Percentiles rank a stretch among this genome's conserved stretches.
Conservation (phyloP, 169 alveolate species). For the Plasmodium cynomolgi region DNA sequence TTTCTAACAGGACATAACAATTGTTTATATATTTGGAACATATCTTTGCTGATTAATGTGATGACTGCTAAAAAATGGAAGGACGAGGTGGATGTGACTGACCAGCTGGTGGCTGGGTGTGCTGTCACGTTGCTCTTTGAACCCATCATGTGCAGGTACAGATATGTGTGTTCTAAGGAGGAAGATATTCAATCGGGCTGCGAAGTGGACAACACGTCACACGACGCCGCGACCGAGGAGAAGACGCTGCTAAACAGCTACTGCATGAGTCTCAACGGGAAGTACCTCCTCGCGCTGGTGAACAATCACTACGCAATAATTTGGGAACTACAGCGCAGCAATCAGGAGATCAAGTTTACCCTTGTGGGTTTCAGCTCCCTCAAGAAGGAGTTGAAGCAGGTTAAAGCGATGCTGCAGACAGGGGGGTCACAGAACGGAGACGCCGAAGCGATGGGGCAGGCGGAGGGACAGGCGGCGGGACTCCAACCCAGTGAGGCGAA, state of each 20-base stretch:
- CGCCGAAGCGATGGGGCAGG: neutral
- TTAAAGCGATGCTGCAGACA: neutral
- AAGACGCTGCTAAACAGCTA: constrained; percentile 28
- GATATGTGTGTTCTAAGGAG: neutral
- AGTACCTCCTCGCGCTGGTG: constrained; percentile 40
- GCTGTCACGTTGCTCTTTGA: constrained; percentile 35
- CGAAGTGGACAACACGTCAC: neutral
- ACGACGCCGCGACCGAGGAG: neutral
- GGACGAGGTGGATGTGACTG: constrained; percentile 35
- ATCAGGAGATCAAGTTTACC: neutral
- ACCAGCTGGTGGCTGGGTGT: constrained; percentile 32
- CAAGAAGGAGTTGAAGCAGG: neutral
- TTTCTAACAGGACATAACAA: constrained; percentile 71
- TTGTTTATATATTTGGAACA: constrained; percentile 60
- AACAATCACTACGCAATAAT: constrained; percentile 29
- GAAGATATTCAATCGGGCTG: neutral
- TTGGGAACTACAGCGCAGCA: constrained; percentile 12
- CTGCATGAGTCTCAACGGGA: constrained; percentile 37
- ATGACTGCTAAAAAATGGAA: constrained; percentile 16
- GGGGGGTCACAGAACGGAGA: neutral
- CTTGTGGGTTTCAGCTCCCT: constrained; percentile 45
- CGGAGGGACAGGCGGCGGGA: neutral
- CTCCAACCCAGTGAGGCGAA: neutral
- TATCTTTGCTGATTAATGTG: constrained; percentile 22
- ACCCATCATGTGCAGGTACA: constrained; percentile 20